Conservation (phyloP, 2,329 filamentous ascomycete species). For the Penicillium verrucosum region DNA sequence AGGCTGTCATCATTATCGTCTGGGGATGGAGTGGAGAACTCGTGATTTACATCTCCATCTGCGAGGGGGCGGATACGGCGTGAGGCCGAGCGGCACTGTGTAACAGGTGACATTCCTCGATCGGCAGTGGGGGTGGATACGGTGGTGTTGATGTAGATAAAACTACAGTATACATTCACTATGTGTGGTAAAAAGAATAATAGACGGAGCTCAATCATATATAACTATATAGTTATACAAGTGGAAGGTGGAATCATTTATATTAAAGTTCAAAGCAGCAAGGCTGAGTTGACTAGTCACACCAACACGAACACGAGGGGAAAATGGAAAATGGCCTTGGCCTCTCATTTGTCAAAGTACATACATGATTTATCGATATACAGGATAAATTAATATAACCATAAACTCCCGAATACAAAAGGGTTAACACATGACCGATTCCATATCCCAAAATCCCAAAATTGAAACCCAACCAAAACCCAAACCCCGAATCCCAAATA, state of each 20-base stretch:
- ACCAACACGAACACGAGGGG: neutral
- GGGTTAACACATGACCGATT: neutral
- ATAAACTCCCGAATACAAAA: neutral
- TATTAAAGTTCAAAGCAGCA: neutral
- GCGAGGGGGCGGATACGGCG: neutral
- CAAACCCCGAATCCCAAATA: constrained; percentile 2
- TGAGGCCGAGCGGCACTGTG: neutral
- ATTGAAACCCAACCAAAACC: neutral
- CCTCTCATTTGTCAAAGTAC: neutral
- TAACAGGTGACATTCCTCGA: neutral
- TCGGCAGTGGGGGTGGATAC: neutral
- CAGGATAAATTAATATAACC: neutral
- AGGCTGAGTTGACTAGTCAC: neutral
- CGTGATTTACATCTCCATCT: constrained; percentile 1
- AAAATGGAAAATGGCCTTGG: neutral
- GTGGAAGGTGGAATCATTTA: neutral
- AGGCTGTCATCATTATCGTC: neutral
- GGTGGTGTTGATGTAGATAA: neutral
- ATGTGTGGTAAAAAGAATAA: too few relatives aligned
- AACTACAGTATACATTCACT: neutral
- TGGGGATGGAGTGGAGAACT: neutral
- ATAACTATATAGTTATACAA: neutral
- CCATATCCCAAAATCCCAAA: neutral
- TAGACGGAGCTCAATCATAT: too few relatives aligned
- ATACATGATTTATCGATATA: neutral